A percentile compares a stretch with the other conserved stretches of the same genome.
Evolutionary conservation across 2,329 filamentous ascomycete genomes (phyloP).

Genomic region (Fusarium papillatum): DNA sequence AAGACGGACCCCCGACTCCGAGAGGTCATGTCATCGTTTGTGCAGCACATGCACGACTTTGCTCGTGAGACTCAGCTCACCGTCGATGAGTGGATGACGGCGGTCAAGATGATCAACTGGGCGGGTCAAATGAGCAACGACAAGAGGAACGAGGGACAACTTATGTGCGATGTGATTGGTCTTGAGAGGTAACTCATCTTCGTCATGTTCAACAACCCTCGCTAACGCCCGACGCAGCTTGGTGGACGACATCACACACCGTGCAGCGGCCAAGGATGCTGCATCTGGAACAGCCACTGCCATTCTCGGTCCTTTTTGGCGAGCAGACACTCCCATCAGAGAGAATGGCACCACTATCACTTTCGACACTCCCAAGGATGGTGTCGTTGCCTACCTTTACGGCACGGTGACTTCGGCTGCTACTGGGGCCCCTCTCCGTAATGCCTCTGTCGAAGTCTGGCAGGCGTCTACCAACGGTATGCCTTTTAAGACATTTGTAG

Average conservation of each 20-base stretch:
- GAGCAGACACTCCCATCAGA: constrained; percentile 77
- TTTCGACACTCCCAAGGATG: constrained; percentile 61
- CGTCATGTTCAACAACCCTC: neutral
- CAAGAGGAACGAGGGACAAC: constrained; percentile 80
- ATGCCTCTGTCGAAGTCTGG: constrained; percentile 82
- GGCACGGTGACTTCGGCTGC: constrained; percentile 68
- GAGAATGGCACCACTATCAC: constrained; percentile 79
- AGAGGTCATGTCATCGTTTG: constrained; percentile 75
- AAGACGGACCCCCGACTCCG: constrained; percentile 77
- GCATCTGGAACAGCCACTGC: constrained; percentile 77
- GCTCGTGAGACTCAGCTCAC: constrained; percentile 84
- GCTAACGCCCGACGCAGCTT: constrained; percentile 54
- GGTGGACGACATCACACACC: constrained; percentile 86
- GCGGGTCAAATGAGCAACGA: constrained; percentile 78
- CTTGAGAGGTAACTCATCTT: constrained; percentile 70
- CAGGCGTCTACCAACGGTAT: constrained; percentile 80
- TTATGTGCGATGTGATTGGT: constrained; percentile 80
- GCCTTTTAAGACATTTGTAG: neutral
- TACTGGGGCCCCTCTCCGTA: constrained; percentile 74
- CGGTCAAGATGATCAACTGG: constrained; percentile 69
- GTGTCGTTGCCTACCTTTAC: constrained; percentile 73
- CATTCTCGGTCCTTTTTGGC: constrained; percentile 90
- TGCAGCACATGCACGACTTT: constrained; percentile 86
- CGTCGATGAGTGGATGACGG: constrained; percentile 83
- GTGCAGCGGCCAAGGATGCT: constrained; percentile 58